Percentiles rank a stretch among this genome's conserved stretches.
Conservation (phyloP, 805 yeast species). For the Candida boidinii region DNA sequence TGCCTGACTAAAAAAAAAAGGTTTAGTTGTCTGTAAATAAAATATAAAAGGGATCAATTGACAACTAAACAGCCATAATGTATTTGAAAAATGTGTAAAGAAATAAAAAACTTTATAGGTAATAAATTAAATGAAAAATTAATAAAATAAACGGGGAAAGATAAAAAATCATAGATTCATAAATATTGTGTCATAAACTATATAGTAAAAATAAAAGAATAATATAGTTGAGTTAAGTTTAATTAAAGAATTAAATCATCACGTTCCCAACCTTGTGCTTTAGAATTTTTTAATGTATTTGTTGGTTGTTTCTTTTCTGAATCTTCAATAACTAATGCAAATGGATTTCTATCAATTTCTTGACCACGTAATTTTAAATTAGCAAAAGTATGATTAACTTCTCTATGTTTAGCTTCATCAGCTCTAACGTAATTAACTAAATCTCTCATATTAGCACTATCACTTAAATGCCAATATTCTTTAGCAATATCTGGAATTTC, state of each 20-base stretch:
- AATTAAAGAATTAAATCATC: conserved; percentile 18
- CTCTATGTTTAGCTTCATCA: conserved; percentile 74
- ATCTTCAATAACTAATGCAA: conserved; percentile 36
- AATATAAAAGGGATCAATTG: no score
- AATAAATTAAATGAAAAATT: not conserved
- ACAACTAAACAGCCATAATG: no score
- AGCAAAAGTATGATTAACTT: conserved; percentile 71
- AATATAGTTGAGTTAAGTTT: no score
- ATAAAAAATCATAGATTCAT: not conserved
- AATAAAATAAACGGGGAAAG: not conserved
- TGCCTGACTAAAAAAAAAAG: no score
- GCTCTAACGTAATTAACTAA: conserved; percentile 58
- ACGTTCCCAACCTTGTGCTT: conserved; percentile 26
- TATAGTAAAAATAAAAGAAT: not conserved
- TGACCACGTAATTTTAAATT: conserved; percentile 33
- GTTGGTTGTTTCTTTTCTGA: conserved; percentile 20
- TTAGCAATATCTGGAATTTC: conserved; percentile 52
- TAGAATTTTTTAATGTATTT: conserved; percentile 15
- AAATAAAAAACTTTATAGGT: no score
- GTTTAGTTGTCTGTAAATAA: no score
- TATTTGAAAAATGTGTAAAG: no score
- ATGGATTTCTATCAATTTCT: conserved; percentile 61
- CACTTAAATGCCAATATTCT: conserved; percentile 53
- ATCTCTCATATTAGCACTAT: conserved; percentile 46
- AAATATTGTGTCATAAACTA: not conserved